Evolutionary conservation across 148 eudicot species (phyloP).

Genomic region (Spergularia marina): DNA sequence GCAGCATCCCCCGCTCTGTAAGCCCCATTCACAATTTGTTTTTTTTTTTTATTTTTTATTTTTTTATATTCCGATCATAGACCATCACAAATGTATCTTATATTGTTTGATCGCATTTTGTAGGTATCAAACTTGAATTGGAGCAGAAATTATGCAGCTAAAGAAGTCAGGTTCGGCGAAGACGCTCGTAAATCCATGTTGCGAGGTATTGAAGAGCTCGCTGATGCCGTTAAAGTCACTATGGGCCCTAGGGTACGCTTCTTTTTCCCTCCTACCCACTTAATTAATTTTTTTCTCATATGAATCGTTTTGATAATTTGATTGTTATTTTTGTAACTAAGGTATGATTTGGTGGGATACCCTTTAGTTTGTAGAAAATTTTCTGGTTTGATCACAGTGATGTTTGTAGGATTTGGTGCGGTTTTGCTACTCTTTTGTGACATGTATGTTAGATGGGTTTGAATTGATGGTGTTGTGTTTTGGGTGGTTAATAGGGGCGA

Average conservation of each 20-base stretch:
- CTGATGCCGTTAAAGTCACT: conserved; percentile 97
- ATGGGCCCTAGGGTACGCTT: conserved; percentile 90
- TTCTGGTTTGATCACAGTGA: too few relatives aligned
- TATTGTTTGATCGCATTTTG: background rate
- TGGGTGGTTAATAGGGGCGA: conserved; percentile 51
- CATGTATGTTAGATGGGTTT: conserved; percentile 14
- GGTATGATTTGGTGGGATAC: too few relatives aligned
- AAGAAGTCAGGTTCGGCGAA: conserved; percentile 82
- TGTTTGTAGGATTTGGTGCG: background rate
- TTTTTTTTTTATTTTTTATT: background rate
- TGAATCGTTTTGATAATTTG: too few relatives aligned
- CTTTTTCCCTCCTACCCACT: too few relatives aligned
- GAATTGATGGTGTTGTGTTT: conserved; percentile 47
- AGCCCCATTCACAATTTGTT: background rate
- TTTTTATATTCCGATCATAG: background rate
- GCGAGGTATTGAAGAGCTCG: conserved; percentile 84
- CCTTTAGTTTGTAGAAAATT: too few relatives aligned
- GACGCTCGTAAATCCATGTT: conserved; percentile 87
- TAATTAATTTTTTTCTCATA: too few relatives aligned
- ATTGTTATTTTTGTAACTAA: too few relatives aligned
- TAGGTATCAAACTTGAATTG: conserved; percentile 60
- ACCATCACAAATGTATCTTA: background rate
- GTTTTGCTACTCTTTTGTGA: background rate
- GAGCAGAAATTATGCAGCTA: conserved; percentile 93
- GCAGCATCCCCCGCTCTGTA: conserved; percentile 35